phyloP scores from a whole-genome alignment of 352 stramenopile species.

The Globisporangium middletonii region DNA sequence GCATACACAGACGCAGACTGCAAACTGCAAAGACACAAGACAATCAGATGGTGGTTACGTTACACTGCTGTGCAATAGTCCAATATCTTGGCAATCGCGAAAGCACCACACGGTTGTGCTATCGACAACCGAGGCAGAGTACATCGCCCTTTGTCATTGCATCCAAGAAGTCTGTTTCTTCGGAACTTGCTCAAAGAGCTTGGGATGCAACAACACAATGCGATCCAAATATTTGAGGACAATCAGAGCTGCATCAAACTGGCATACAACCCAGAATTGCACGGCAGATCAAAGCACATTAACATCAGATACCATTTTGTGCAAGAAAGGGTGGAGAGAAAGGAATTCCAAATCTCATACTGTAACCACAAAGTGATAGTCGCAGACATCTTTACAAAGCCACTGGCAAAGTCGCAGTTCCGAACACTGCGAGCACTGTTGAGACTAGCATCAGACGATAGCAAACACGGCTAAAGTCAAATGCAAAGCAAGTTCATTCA shows the following conservation, averaged over 20 bases:
- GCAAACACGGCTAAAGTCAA: no score
- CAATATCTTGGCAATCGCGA: conserved; percentile 16
- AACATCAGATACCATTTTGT: neutral
- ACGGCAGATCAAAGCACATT: neutral
- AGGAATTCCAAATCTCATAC: neutral
- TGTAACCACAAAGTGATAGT: neutral
- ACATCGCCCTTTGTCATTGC: conserved; percentile 18
- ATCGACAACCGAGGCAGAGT: conserved; percentile 20
- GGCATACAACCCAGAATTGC: neutral
- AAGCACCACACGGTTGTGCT: conserved; percentile 21
- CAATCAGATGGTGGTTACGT: conserved; percentile 15
- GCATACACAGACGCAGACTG: neutral
- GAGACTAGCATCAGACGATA: no score
- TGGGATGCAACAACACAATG: neutral
- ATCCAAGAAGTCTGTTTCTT: conserved; percentile 18
- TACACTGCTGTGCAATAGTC: conserved; percentile 10
- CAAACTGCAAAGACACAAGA: conserved; percentile 19
- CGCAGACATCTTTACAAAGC: neutral
- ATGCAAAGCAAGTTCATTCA: no score
- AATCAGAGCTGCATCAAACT: neutral
- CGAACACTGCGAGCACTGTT: no score
- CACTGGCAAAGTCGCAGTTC: neutral
- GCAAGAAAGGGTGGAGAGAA: neutral
- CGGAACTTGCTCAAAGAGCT: neutral
- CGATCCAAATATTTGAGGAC: neutral